Evolutionary conservation across 257 asterid genomes (phyloP).

Genomic region (Craterostigma plantagineum): DNA sequence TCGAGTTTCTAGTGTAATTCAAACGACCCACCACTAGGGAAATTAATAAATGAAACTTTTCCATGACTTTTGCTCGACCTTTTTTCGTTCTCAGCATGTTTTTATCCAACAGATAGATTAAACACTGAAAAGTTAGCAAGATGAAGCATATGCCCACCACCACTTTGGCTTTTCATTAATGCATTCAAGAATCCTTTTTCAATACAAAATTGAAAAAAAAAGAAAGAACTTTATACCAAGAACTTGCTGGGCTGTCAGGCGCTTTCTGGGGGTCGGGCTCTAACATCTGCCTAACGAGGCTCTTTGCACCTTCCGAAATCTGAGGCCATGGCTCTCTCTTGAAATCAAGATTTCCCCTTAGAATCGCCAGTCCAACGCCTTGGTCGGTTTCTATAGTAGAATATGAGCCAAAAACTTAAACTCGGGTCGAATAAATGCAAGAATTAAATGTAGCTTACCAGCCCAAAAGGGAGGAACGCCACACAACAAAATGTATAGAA

Average conservation of each 20-base stretch:
- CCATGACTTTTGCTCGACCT: background rate
- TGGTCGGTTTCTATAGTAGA: conserved; percentile 67
- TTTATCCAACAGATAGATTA: conserved; percentile 9
- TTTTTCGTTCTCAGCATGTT: conserved; percentile 18
- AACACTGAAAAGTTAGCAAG: conserved; percentile 1
- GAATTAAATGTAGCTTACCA: conserved; percentile 26
- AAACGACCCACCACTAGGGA: too few relatives aligned
- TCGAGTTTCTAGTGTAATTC: too few relatives aligned
- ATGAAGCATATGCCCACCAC: conserved; percentile 7
- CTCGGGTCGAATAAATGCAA: too few relatives aligned
- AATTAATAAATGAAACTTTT: too few relatives aligned
- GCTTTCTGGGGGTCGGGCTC: conserved; percentile 79
- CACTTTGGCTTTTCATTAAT: conserved; percentile 10
- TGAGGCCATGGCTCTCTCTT: conserved; percentile 99
- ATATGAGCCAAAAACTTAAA: background rate
- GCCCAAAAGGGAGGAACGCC: conserved; percentile 99
- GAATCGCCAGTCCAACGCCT: conserved; percentile 87
- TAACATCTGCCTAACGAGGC: conserved; percentile 80
- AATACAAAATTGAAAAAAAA: background rate
- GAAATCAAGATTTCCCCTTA: conserved; percentile 71
- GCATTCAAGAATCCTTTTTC: conserved; percentile 3
- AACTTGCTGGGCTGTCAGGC: conserved; percentile 90
- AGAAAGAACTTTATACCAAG: conserved; percentile 47
- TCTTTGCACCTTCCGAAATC: conserved; percentile 73
- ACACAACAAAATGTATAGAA: conserved; percentile 81